These are phyloP conservation scores for Talaromyces sp. DNA, from an alignment of 2,329 filamentous ascomycete species.

Conservation along the genomic window DNA sequence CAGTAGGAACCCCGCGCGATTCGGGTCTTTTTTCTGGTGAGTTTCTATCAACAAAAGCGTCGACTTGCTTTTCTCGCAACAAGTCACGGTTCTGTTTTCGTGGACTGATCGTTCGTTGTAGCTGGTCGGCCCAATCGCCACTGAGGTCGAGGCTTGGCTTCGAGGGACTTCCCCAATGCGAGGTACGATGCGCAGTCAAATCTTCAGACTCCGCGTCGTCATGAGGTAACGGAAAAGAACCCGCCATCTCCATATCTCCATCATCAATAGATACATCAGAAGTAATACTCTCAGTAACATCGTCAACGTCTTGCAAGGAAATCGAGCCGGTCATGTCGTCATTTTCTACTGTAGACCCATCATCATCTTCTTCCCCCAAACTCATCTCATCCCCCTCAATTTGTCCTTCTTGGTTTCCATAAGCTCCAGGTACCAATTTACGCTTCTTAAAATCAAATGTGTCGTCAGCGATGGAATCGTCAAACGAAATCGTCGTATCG, in stretches of 20 bases:
- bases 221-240: slow-evolving; percentile 70
- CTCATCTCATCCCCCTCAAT: slow-evolving; percentile 51
- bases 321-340: slow-evolving; percentile 76
- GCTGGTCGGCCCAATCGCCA: slow-evolving; percentile 89
- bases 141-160: slow-evolving; percentile 57
- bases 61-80: slow-evolving; percentile 62
- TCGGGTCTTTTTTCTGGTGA: slow-evolving; percentile 32
- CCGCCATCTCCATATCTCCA: slow-evolving; percentile 78
- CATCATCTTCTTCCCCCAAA: slow-evolving; percentile 34
- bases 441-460: slow-evolving; percentile 57
- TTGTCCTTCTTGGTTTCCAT: slow-evolving; percentile 57
- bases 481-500: slow-evolving; percentile 39
- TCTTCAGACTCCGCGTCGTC: slow-evolving; percentile 71
- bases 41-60: slow-evolving; percentile 52
- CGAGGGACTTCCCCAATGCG: slow-evolving; percentile 48
- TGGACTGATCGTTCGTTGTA: slow-evolving; percentile 90
- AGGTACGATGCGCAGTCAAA: slow-evolving; percentile 42
- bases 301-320: slow-evolving; percentile 62
- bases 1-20: slow-evolving; percentile 21
- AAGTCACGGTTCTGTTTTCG: slow-evolving; percentile 83
- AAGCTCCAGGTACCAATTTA: slow-evolving; percentile 70
- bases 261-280: slow-evolving; percentile 62
- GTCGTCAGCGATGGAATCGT: slow-evolving; percentile 47
- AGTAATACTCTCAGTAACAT: slow-evolving; percentile 52
- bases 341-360: slow-evolving; percentile 86